Evolutionary conservation across 1,284 basidiomycete species (phyloP).

Genomic region (Meripilus lineatus): DNA sequence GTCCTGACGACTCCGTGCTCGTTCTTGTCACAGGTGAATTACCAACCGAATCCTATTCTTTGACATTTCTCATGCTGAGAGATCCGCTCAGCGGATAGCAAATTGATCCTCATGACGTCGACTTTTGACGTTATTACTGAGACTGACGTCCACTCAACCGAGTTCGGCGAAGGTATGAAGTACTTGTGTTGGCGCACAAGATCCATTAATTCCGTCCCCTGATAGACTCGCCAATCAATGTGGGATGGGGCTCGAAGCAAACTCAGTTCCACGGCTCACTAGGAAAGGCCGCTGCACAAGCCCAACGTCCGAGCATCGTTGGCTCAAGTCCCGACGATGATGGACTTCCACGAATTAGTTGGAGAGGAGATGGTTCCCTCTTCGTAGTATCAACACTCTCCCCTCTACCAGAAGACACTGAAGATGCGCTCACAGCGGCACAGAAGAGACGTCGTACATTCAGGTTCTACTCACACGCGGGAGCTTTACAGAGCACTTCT

Average conservation of each 20-base stretch:
- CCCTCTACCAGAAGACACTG: slow-evolving; percentile 15
- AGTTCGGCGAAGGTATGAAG: slow-evolving; percentile 81
- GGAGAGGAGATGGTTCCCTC: slow-evolving; percentile 90
- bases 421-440: slow-evolving; percentile 9
- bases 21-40: slow-evolving; percentile 69
- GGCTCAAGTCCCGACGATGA: slow-evolving; percentile 72
- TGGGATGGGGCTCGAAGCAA: slow-evolving; percentile 96
- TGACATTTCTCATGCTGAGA: background rate
- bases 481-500: slow-evolving; percentile 77
- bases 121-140: slow-evolving; percentile 89
- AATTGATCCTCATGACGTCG: slow-evolving; percentile 85
- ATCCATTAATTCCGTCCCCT: too few relatives aligned
- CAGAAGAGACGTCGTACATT: slow-evolving; percentile 47
- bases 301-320: slow-evolving; percentile 38
- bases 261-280: slow-evolving; percentile 98
- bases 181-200: too few relatives aligned
- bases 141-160: slow-evolving; percentile 60
- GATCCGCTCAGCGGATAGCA: slow-evolving; percentile 59
- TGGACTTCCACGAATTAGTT: slow-evolving; percentile 70
- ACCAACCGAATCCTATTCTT: background rate
- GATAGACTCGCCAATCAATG: slow-evolving; percentile 84
- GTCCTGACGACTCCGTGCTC: slow-evolving; percentile 85
- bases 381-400: slow-evolving; percentile 82
- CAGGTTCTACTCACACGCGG: slow-evolving; percentile 81
- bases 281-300: slow-evolving; percentile 82